Evolutionary conservation across 2,329 filamentous ascomycete genomes (phyloP).

Genomic region (Stemphylium beticola): DNA sequence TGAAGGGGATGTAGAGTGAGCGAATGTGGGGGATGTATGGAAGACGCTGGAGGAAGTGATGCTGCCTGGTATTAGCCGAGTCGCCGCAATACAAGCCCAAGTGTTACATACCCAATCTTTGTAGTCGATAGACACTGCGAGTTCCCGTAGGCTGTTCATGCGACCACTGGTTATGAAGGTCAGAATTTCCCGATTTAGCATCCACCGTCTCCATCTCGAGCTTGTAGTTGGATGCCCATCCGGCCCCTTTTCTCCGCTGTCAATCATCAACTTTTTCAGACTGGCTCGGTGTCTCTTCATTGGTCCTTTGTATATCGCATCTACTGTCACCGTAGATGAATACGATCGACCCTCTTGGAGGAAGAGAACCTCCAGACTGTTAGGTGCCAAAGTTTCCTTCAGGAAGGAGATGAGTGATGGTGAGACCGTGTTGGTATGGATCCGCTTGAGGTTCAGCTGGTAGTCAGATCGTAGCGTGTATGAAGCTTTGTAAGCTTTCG

Average conservation of each 20-base stretch:
- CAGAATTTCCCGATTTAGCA: constrained; percentile 71
- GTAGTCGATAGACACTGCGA: constrained; percentile 75
- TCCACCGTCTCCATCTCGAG: constrained; percentile 71
- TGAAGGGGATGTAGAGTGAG: constrained; percentile 72
- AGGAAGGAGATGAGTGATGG: constrained; percentile 73
- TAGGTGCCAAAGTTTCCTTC: constrained; percentile 77
- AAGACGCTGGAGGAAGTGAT: constrained; percentile 77
- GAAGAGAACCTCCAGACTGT: constrained; percentile 80
- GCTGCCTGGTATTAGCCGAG: constrained; percentile 55
- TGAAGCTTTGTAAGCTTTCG: constrained; percentile 46
- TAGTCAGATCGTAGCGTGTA: constrained; percentile 50
- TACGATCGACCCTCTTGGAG: constrained; percentile 69
- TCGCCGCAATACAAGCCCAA: not conserved
- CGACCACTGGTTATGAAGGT: constrained; percentile 77
- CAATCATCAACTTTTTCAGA: constrained; percentile 74
- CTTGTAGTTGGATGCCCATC: constrained; percentile 49
- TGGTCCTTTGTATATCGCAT: constrained; percentile 73
- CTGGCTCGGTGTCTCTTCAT: constrained; percentile 74
- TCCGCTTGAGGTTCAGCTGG: constrained; percentile 69
- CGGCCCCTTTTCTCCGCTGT: constrained; percentile 66
- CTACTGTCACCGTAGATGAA: constrained; percentile 67
- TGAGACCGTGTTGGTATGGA: constrained; percentile 77
- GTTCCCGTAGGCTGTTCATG: constrained; percentile 73
- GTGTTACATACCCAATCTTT: constrained; percentile 72
- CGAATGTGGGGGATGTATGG: constrained; percentile 73